A percentile compares a stretch with the other conserved stretches of the same genome.
Evolutionary conservation across 140 eudicot genomes (phyloP).

Genomic region (Stevia rebaudiana): DNA sequence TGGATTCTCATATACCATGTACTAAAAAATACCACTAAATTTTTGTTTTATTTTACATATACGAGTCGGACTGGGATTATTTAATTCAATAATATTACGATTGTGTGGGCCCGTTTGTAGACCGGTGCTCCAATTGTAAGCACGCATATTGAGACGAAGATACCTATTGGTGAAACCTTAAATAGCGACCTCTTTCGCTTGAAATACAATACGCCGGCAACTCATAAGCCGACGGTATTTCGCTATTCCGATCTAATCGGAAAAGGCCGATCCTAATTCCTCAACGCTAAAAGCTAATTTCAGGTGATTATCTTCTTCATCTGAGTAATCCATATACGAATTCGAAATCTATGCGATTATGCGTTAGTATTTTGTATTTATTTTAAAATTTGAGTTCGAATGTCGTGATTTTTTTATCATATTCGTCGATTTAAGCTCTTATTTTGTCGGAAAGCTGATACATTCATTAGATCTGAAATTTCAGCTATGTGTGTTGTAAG

Average conservation of each 20-base stretch:
- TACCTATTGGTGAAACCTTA: constrained; percentile 23
- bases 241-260: neutral
- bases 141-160: constrained; percentile 22
- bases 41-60: no score
- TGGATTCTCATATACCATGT: no score
- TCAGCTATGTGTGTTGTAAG: no score
- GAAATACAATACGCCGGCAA: constrained; percentile 22
- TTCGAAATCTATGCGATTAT: no score
- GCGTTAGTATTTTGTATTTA: neutral
- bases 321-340: neutral
- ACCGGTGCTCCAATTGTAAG: neutral
- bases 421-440: no score
- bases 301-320: constrained; percentile 24
- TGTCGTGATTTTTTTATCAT: constrained; percentile 4
- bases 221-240: constrained; percentile 21
- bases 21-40: no score
- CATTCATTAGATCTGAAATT: no score
- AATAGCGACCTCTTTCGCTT: constrained; percentile 11
- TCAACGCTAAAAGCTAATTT: neutral
- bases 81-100: neutral
- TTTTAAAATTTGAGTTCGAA: neutral
- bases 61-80: no score
- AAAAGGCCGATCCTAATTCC: neutral
- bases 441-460: no score
- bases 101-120: constrained; percentile 16